These are phyloP conservation scores for Cyberlindnera sargentensis DNA, from an alignment of 805 yeast genomes.

Conservation along the genomic window DNA sequence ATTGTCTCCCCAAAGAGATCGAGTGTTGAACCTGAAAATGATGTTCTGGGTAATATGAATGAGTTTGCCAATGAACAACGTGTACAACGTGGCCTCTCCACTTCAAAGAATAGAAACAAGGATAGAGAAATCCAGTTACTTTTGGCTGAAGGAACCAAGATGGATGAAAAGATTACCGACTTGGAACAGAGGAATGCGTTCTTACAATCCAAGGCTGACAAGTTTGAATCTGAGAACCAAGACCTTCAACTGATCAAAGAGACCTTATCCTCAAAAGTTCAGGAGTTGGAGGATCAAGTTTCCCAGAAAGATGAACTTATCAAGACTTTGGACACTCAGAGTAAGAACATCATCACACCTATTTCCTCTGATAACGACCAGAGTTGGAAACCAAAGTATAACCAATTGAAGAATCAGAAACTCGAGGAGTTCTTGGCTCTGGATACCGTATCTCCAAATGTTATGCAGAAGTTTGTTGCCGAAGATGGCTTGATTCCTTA, in stretches of 20 bases:
- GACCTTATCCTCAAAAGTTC: constrained; percentile 13
- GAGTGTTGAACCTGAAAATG: constrained; percentile 6
- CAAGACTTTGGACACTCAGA: constrained; percentile 3
- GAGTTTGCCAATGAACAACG: constrained; percentile 4
- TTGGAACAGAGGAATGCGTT: constrained; percentile 27
- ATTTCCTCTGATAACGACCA: constrained; percentile 7
- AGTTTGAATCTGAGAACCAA: constrained; percentile 16
- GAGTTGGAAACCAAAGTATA: constrained; percentile 46
- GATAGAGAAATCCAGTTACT: constrained; percentile 40
- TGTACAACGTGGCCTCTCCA: constrained; percentile 21
- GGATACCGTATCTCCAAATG: constrained; percentile 17
- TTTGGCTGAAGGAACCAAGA: constrained; percentile 40
- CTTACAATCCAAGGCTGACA: constrained; percentile 23
- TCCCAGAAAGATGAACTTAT: constrained; percentile 6
- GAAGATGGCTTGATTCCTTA: constrained; percentile 41
- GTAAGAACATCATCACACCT: neutral
- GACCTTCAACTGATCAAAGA: constrained; percentile 18
- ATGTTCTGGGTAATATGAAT: constrained; percentile 9
- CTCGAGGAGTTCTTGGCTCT: constrained; percentile 24
- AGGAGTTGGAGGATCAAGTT: constrained; percentile 15
- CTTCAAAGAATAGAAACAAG: constrained; percentile 23
- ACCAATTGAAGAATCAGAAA: constrained; percentile 26
- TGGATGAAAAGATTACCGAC: constrained; percentile 38
- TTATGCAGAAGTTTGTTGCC: constrained; percentile 26
- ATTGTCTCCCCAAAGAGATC: neutral